Percentiles rank a stretch among this genome's conserved stretches.
phyloP scores from a whole-genome alignment of 345 rosid species.

The Durio zibethinus region DNA sequence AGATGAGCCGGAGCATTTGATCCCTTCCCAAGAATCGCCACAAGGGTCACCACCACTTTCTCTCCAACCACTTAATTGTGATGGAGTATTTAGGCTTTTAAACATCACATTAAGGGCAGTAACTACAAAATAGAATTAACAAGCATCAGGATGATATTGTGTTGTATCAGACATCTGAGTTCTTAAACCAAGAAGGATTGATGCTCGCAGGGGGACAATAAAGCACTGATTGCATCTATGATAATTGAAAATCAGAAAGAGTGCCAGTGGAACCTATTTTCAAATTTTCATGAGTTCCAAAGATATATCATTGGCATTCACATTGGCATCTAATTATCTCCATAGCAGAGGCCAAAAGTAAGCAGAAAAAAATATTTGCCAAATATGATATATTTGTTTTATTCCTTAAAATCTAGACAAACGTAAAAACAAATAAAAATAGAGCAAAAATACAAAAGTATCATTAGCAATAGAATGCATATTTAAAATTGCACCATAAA shows the following conservation, averaged over 20 bases:
- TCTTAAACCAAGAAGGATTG: not conserved
- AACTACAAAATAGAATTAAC: slow-evolving; percentile 39
- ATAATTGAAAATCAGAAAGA: not conserved
- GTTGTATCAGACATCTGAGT: not conserved
- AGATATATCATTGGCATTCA: not conserved
- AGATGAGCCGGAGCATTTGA: slow-evolving; percentile 73
- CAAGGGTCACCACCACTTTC: slow-evolving; percentile 87
- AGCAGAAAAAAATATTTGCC: not conserved
- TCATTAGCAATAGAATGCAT: not conserved
- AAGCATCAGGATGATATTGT: slow-evolving; percentile 15
- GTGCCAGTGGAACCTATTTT: not conserved
- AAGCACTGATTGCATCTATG: not conserved
- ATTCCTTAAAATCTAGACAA: not conserved
- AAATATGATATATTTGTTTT: not conserved
- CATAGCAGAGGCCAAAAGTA: not conserved
- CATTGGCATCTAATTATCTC: not conserved
- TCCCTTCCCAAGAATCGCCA: slow-evolving; percentile 82
- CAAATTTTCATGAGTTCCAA: not conserved
- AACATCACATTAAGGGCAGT: slow-evolving; percentile 82
- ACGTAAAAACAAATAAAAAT: not conserved
- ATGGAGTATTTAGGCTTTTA: slow-evolving; percentile 78
- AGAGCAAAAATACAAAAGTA: not conserved
- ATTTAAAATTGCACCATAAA: not conserved
- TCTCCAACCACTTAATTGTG: slow-evolving; percentile 67
- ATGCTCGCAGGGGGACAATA: not conserved